Evolutionary conservation across 1,284 basidiomycete species (phyloP), one percentile per base, ranked within the genome.

Genomic region (Pseudozyma thailandica): DNA sequence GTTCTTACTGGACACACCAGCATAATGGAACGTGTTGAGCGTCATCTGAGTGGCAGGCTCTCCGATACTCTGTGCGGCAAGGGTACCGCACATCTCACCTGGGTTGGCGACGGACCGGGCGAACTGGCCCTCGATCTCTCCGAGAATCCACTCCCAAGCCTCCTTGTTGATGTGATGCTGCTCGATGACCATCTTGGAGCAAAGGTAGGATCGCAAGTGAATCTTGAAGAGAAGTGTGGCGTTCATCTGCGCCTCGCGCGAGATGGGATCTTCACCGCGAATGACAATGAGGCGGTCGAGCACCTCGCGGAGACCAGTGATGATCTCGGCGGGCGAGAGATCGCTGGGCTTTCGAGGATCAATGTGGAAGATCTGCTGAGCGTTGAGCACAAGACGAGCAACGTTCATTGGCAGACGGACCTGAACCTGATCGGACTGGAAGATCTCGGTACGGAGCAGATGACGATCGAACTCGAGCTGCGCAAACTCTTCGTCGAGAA

Each of bases 21-120:
- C 58, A 82, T 98, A 97, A 86, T 99, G 96, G 89, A 99, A 99
- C 8, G 96, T 99, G 84, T 99, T 99, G 74, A 99, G 86, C 30
- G 96, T 99, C 96, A 99, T 99, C 84, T 99, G 96, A 1, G 96
- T 99, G 2, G 96, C 96, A 0, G 96, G 96, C 86, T 98, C 96
- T 84, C 96, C 96, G 72, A 98, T 99, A 5, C 94, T 97, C 85
- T 98, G 96, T 0, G 96, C 96, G 33, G 96, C 92, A 15, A 98
- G 88, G 0, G 94, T 98, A 45, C 96, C 96, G 76, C 96, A 98
- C 96, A 98, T 98, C 85, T 98, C 96, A 49, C 95, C 94, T 0
- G 96, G 92, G 80, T 95, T 91, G 23, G 88, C 93, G 2, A 97
- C 82, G 1, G 94, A 92, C 83, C 94, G 92, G 31, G 91, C 87